A percentile compares a stretch with the other conserved stretches of the same genome.
Conservation (phyloP, 495 filamentous ascomycete species). For the Clohesyomyces aquaticus region DNA sequence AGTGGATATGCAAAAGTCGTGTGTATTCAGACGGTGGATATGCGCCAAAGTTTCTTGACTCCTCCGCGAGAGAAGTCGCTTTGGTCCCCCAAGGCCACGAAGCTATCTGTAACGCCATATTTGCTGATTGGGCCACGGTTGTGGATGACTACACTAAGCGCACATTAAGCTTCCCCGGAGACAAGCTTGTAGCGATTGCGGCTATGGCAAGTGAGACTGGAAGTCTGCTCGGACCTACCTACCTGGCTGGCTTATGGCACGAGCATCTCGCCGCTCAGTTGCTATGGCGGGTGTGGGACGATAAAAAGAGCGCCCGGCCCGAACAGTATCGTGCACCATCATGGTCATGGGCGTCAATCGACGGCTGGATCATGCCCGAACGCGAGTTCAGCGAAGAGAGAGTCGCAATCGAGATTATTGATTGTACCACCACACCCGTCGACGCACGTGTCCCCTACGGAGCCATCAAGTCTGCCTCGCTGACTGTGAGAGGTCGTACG, state of each 20-base stretch:
- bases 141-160: conserved; percentile 20
- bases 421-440: not conserved
- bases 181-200: conserved; percentile 44
- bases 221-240: conserved; percentile 17
- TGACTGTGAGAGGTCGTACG: not conserved
- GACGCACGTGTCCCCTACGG: not conserved
- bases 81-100: no score
- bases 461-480: not conserved
- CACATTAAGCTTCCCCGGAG: conserved; percentile 31
- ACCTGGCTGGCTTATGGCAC: conserved; percentile 45
- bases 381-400: not conserved
- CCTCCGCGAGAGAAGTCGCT: not conserved
- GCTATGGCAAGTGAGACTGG: conserved; percentile 40
- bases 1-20: conserved; percentile 13
- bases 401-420: not conserved
- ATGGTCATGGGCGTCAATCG: conserved; percentile 24
- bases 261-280: conserved; percentile 28
- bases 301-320: conserved; percentile 8
- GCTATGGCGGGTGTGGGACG: conserved; percentile 23
- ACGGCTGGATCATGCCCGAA: conserved; percentile 14
- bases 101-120: not conserved
- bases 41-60: not conserved
- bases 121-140: conserved; percentile 5
- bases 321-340: conserved; percentile 6
- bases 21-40: conserved; percentile 6